A percentile compares a stretch with the other conserved stretches of the same genome.
Evolutionary conservation across 345 rosid genomes (phyloP).

Genomic region (Anacardium occidentale): DNA sequence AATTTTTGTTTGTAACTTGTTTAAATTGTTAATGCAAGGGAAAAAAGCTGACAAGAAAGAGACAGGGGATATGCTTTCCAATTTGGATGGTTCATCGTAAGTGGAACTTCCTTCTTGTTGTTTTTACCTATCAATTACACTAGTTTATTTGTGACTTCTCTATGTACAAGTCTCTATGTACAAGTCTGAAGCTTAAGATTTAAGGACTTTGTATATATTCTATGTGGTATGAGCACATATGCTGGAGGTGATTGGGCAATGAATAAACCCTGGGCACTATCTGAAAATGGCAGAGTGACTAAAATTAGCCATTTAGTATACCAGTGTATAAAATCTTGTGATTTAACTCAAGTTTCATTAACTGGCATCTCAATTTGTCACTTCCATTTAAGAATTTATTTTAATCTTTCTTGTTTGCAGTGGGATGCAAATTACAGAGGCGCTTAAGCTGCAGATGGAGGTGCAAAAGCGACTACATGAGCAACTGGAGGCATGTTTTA

Average conservation of each 20-base stretch:
- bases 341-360: too few species aligned
- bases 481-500: conserved; percentile 85
- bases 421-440: conserved; percentile 98
- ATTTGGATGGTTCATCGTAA: conserved; percentile 91
- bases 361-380: too few species aligned
- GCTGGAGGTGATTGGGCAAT: conserved; percentile 3
- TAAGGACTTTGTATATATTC: background rate
- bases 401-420: conserved; percentile 37
- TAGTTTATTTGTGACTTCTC: background rate
- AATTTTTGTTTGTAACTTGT: conserved; percentile 23
- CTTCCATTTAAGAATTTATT: too few species aligned
- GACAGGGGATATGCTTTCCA: conserved; percentile 74
- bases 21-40: conserved; percentile 48
- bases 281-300: background rate
- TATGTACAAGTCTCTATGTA: background rate
- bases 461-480: conserved; percentile 95
- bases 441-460: conserved; percentile 97
- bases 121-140: background rate
- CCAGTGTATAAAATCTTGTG: background rate
- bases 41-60: conserved; percentile 90
- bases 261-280: background rate
- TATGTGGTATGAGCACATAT: background rate
- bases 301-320: background rate
- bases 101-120: conserved; percentile 32
- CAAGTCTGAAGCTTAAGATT: conserved; percentile 10